Conservation (phyloP, 768 basidiomycete species). For the Suillus weaverae region DNA sequence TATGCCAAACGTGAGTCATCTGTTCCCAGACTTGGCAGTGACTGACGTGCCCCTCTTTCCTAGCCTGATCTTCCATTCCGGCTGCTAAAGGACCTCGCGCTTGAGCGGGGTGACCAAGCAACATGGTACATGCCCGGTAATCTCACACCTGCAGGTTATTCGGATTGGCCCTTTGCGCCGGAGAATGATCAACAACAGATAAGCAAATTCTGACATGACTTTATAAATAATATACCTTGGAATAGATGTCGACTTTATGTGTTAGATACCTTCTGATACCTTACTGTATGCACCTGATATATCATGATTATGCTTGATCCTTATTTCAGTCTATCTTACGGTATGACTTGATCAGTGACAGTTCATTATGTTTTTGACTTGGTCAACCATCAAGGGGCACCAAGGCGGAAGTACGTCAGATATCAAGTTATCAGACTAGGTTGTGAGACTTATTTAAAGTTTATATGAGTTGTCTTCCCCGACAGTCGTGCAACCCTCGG, state of each 20-base stretch:
- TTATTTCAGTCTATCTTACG: background rate
- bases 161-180: slow-evolving; percentile 28
- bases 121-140: slow-evolving; percentile 29
- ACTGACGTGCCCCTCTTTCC: background rate
- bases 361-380: background rate
- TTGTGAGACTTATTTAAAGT: too few relatives aligned
- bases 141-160: slow-evolving; percentile 28
- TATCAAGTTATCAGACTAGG: background rate
- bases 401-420: background rate
- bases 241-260: background rate
- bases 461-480: background rate
- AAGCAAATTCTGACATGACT: background rate
- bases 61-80: slow-evolving; percentile 36
- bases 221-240: background rate
- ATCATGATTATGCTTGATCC: background rate
- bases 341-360: background rate
- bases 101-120: slow-evolving; percentile 19
- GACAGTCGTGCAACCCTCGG: background rate
- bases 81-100: slow-evolving; percentile 20
- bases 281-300: background rate
- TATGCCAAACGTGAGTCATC: slow-evolving; percentile 38
- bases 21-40: background rate
- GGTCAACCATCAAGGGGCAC: too few relatives aligned
- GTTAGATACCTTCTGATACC: background rate
- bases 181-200: background rate